A percentile compares a stretch with the other conserved stretches of the same genome.
Conservation (phyloP, 2,329 filamentous ascomycete genomes). For the Nigrograna mackinnonii region DNA sequence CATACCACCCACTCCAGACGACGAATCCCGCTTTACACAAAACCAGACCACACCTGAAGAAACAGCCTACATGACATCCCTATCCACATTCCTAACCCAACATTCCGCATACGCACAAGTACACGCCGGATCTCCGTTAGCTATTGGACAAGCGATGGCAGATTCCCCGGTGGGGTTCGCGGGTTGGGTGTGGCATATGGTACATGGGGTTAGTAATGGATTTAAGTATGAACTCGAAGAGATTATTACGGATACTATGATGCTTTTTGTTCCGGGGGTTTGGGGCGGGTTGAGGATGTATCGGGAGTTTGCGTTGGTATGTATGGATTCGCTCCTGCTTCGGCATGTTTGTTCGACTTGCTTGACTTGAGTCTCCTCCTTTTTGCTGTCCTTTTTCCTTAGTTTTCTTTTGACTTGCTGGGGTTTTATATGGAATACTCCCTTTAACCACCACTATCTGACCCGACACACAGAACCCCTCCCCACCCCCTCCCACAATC, state of each 20-base stretch:
- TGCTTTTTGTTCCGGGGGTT: not conserved
- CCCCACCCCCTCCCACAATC: no score
- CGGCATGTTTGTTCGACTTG: no score
- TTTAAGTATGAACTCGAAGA: not conserved
- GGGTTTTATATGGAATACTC: no score
- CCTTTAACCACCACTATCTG: no score
- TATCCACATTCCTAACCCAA: not conserved
- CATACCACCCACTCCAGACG: not conserved
- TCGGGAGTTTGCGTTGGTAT: not conserved
- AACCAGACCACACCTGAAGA: conserved; percentile 12
- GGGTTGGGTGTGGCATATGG: conserved; percentile 9
- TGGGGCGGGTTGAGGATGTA: not conserved
- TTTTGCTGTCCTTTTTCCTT: no score
- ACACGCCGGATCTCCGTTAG: conserved; percentile 2
- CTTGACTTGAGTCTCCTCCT: no score
- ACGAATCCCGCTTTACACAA: conserved; percentile 3
- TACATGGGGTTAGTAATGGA: conserved; percentile 4
- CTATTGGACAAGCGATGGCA: conserved; percentile 6
- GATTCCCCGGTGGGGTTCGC: conserved; percentile 13
- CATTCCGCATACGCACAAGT: conserved; percentile 5
- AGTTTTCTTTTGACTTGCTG: no score
- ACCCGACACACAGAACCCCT: no score
- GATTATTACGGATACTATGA: not conserved
- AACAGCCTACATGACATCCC: conserved; percentile 3
- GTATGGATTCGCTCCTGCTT: no score